Conservation (phyloP, 257 asterid genomes). For the Penstemon eatonii region DNA sequence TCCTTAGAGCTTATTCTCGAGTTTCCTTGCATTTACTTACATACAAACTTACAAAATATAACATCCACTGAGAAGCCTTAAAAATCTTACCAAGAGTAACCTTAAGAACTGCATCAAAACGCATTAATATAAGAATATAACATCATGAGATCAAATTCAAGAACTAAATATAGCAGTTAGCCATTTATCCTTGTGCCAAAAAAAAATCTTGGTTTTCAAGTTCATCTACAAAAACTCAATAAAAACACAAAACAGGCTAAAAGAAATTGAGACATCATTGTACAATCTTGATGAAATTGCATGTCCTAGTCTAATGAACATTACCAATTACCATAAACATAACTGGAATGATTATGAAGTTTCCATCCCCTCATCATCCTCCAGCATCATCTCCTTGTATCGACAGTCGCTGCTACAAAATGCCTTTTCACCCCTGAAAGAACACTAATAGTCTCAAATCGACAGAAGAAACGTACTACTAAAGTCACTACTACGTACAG, state of each 20-base stretch:
- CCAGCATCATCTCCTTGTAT: slow-evolving; percentile 58
- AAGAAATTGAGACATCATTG: slow-evolving; percentile 13
- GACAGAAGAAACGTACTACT: background rate
- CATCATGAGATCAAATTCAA: background rate
- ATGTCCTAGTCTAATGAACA: slow-evolving; percentile 17
- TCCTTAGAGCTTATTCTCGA: too few species aligned
- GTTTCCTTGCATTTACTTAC: too few species aligned
- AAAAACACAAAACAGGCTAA: slow-evolving; percentile 35
- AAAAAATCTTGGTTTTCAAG: slow-evolving; percentile 17
- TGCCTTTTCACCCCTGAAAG: slow-evolving; percentile 73
- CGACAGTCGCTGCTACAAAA: slow-evolving; percentile 81
- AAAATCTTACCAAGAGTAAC: too few species aligned
- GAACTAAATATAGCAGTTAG: slow-evolving; percentile 30
- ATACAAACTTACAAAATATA: background rate
- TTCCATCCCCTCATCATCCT: slow-evolving; percentile 38
- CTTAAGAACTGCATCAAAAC: background rate
- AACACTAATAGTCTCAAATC: slow-evolving; percentile 2
- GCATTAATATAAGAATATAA: background rate
- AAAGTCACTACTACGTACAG: background rate
- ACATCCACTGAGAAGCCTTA: background rate
- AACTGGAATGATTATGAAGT: slow-evolving; percentile 34
- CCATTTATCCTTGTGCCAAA: slow-evolving; percentile 25
- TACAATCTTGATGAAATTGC: slow-evolving; percentile 28
- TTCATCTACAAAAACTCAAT: slow-evolving; percentile 21
- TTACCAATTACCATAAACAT: slow-evolving; percentile 30